Base-by-base conservation (phyloP, 805 yeast species). In the Saturnispora halmiae region DNA sequence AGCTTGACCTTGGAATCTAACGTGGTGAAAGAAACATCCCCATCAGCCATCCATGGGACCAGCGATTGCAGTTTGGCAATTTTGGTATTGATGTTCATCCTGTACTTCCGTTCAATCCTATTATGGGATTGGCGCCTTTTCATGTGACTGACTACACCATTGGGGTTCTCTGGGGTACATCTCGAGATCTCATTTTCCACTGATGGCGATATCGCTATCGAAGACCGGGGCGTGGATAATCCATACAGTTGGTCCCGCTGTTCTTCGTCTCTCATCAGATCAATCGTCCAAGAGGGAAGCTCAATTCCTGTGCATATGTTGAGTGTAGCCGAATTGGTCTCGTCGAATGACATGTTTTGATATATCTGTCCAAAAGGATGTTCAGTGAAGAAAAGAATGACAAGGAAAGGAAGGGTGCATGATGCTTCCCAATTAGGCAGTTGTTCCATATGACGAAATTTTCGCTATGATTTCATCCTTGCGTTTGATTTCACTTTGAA, bases 21-120 rank as follows among this genome's bases (percentile, higher is more conserved):
- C 51, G 33, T 30, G 16, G 21, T 30, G 53, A 77, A 77, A 0
- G 82, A 81, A 3, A 80, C 73, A 47, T 72, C 72, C 45, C 77
- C 82, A 37, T 66, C 59, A 3, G 79, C 72, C 41, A 78, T 73
- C 75, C 80, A 74, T 8, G 87, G 87, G 27, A 80, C 79, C 18
- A 79, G 66, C 49, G 70, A 71, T 53, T 78, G 83, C 40, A 79
- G 59, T 26, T 77, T 77, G 4, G 82, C 82, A 43, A 80, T 80
- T 55, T 78, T 79, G 13, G 82, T 74, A 55, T 79, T 79, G 56
- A 80, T 79, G 56, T 79, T 80, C 46, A 77, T 78, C 55, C 86
- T 65, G 57, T 80, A 79, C 44, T 79, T 70, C 54, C 79, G 77
- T 53, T 80, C 87, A 46, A 80, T 78, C 58, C 75, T 76, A 61